Percentiles rank a stretch among this genome's conserved stretches.
These are phyloP conservation scores for Cytospora chrysosperma DNA, from an alignment of 2,329 filamentous ascomycete species.

Conservation along the genomic window DNA sequence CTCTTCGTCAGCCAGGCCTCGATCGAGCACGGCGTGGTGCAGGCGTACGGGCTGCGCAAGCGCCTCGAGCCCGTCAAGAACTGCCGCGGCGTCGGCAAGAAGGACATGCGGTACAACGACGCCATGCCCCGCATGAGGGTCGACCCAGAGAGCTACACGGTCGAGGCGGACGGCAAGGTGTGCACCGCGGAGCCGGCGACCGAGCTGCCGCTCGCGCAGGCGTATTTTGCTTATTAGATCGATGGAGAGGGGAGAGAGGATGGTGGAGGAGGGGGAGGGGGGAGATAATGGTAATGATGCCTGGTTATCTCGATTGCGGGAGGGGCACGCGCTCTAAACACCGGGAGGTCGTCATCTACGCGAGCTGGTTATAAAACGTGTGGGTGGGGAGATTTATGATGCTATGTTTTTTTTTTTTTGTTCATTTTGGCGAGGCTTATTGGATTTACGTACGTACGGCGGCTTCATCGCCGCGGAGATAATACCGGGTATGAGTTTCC, in stretches of 20 bases:
- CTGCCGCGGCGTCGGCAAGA: slow-evolving; percentile 74
- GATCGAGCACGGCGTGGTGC: slow-evolving; percentile 64
- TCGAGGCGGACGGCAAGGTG: slow-evolving; percentile 77
- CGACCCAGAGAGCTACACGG: slow-evolving; percentile 85
- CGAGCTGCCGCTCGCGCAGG: slow-evolving; percentile 72
- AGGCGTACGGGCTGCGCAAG: slow-evolving; percentile 74
- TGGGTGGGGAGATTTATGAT: too few relatives aligned
- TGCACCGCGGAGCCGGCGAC: slow-evolving; percentile 72
- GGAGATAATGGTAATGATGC: too few relatives aligned
- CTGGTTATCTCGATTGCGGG: background rate
- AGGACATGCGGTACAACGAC: slow-evolving; percentile 89
- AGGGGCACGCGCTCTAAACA: background rate
- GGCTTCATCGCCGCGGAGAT: too few relatives aligned
- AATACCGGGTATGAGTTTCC: too few relatives aligned
- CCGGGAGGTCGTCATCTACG: background rate
- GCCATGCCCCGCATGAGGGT: slow-evolving; percentile 83
- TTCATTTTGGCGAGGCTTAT: too few relatives aligned
- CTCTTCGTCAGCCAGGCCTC: slow-evolving; percentile 80
- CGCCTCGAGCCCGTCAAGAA: slow-evolving; percentile 75
- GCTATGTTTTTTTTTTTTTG: too few relatives aligned
- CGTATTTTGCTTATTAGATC: slow-evolving; percentile 76
- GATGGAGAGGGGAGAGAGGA: too few relatives aligned
- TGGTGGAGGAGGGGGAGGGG: too few relatives aligned
- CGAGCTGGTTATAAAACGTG: too few relatives aligned
- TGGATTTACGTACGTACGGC: too few relatives aligned